Evolutionary conservation across 352 stramenopile genomes (phyloP), one percentile per base, ranked within the genome.

Genomic region (Pythium rishiriense): DNA sequence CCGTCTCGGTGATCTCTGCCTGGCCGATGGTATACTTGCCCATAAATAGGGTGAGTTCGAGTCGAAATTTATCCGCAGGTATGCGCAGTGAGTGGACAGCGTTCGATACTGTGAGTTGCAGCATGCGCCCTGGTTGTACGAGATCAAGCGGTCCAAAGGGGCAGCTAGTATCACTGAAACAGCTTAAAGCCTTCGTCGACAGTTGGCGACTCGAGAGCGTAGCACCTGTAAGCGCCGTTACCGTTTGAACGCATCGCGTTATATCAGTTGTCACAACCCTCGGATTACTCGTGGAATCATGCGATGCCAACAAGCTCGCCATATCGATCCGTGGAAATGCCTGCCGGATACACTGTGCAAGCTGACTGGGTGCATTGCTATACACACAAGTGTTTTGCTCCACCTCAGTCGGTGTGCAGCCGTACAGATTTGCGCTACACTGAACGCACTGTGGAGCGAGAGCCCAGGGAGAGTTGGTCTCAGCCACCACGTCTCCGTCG

Each of bases 111-210:
- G 33, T 12, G 12, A 71, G 58, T 26, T 57, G 45, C n/a, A 71
- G 25, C 51, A 65, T 70, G 6, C 41, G 48, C 11, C 58, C 52
- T 24, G 47, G 24, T 41, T 41, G 49, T 25, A 70, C 57, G 17
- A 67, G 57, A 59, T 71, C 64, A 3, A 71, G 11, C 1, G 64
- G 64, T 12, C 64, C 64, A 55, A 71, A 71, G 0, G 64, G 64
- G 21, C 64, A 71, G 22, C 39, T 4, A 19, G 24, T 39, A 4
- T 15, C 24, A 3, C 29, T 15, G 50, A 61, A 71, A 33, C 64
- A 71, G 24, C 35, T 60, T 28, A 71, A 17, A 0, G 51, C 42
- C 17, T 17, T 26, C 1, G 39, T 47, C 1, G 15, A 1, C 14
- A 26, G 10, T 0, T 52, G 14, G 11, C 49, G 53, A 25, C 12